phyloP scores from a whole-genome alignment of 108 stramenopile genomes.

The Bacterosira constricta region DNA sequence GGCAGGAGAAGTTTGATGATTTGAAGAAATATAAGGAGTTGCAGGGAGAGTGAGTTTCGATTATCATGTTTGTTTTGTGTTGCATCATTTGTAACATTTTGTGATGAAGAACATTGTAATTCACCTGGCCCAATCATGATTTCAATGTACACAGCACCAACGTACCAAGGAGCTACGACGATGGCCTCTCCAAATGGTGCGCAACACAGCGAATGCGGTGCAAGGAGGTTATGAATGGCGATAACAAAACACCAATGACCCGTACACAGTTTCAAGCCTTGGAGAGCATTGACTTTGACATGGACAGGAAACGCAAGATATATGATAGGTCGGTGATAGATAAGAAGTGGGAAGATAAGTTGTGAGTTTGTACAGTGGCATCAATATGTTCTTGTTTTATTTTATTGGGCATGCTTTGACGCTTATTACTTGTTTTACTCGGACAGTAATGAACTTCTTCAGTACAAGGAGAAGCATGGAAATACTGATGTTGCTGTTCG shows the following conservation, averaged over 20 bases:
- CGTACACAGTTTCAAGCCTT: constrained; percentile 4
- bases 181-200: constrained; percentile 14
- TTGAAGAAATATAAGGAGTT: background rate
- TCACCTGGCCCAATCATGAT: background rate
- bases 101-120: too few species aligned
- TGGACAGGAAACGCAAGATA: background rate
- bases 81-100: too few species aligned
- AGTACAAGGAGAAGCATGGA: constrained; percentile 23
- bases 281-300: constrained; percentile 4
- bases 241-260: background rate
- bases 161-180: constrained; percentile 7
- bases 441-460: constrained; percentile 6
- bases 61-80: background rate
- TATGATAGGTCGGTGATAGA: constrained; percentile 16
- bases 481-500: constrained; percentile 25
- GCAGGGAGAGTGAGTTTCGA: constrained; percentile 1
- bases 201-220: constrained; percentile 3
- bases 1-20: constrained; percentile 14
- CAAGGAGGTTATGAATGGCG: background rate
- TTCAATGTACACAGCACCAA: background rate
- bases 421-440: background rate
- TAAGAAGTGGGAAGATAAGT: constrained; percentile 21
- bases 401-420: too few species aligned
- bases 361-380: background rate
- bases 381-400: too few species aligned